These are phyloP conservation scores for Penicillium sp. DNA, from an alignment of 2,329 filamentous ascomycete species.

Conservation along the genomic window DNA sequence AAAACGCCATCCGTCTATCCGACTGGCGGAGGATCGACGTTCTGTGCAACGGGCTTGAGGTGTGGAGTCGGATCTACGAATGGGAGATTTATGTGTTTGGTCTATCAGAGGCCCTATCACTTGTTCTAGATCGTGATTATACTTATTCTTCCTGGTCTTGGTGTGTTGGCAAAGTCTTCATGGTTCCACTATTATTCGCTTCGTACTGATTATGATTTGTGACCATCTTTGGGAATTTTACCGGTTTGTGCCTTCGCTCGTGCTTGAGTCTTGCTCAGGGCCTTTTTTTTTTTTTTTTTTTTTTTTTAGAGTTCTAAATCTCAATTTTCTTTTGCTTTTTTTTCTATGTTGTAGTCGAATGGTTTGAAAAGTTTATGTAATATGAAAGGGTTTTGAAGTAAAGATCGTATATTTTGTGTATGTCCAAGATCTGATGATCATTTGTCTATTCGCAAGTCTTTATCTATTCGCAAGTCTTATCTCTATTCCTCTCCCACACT, in stretches of 20 bases:
- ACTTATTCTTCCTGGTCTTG: not conserved
- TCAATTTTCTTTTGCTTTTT: not conserved
- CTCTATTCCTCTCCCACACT: not conserved
- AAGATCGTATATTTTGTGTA: constrained; percentile 6
- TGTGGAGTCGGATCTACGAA: constrained; percentile 1
- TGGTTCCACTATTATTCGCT: not conserved
- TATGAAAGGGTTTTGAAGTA: not conserved
- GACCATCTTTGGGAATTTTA: not conserved
- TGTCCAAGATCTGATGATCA: constrained; percentile 5
- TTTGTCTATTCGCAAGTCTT: constrained; percentile 2
- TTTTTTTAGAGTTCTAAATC: no score
- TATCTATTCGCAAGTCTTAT: not conserved
- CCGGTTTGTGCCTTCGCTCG: not conserved
- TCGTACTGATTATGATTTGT: not conserved
- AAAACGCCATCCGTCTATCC: not conserved
- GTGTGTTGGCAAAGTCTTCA: not conserved
- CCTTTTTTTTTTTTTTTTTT: not conserved
- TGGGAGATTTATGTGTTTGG: not conserved
- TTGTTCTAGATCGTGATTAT: constrained; percentile 15
- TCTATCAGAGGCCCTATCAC: constrained; percentile 7
- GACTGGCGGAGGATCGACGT: constrained; percentile 6
- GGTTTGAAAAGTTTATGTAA: no score
- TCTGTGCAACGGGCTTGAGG: not conserved
- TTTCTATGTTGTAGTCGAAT: not conserved
- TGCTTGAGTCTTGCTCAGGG: not conserved